These are phyloP conservation scores for Candida tetrigidarum DNA, from an alignment of 1,139 yeast genomes.

Conservation along the genomic window DNA sequence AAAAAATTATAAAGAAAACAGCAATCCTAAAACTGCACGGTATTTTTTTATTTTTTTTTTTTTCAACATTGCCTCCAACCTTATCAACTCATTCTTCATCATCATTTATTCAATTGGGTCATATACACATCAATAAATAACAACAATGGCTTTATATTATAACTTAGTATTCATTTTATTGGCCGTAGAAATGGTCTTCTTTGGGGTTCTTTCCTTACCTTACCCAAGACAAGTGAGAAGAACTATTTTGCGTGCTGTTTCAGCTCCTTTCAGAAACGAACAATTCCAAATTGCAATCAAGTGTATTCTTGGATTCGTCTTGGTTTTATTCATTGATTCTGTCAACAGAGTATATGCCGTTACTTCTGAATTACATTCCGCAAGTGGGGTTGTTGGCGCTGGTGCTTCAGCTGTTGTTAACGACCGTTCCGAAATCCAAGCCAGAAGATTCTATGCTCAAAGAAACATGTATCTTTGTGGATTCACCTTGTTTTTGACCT, in stretches of 20 bases:
- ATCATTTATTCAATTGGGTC: slow-evolving; percentile 2
- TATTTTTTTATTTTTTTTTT: background rate
- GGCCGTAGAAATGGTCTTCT: slow-evolving; percentile 78
- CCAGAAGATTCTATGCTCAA: slow-evolving; percentile 93
- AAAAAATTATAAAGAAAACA: background rate
- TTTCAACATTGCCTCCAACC: background rate
- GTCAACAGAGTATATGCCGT: slow-evolving; percentile 82
- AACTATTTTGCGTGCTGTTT: slow-evolving; percentile 62
- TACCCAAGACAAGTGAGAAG: slow-evolving; percentile 77
- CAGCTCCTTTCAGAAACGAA: slow-evolving; percentile 72
- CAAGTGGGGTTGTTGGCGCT: slow-evolving; percentile 16
- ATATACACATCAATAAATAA: no score
- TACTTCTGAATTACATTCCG: slow-evolving; percentile 56
- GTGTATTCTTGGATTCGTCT: slow-evolving; percentile 82
- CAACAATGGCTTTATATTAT: slow-evolving; percentile 72
- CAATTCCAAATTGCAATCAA: slow-evolving; percentile 78
- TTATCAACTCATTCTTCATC: background rate
- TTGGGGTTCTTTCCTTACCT: slow-evolving; percentile 83
- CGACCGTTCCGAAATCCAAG: slow-evolving; percentile 81
- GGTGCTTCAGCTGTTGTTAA: slow-evolving; percentile 29
- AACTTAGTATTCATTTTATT: slow-evolving; percentile 75
- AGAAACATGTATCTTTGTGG: slow-evolving; percentile 98
- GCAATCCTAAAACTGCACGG: background rate
- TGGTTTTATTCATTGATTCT: slow-evolving; percentile 85
- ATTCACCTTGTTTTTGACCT: slow-evolving; percentile 86